Conservation (phyloP, 2,329 filamentous ascomycete genomes). For the Pseudogymnoascus sp. region DNA sequence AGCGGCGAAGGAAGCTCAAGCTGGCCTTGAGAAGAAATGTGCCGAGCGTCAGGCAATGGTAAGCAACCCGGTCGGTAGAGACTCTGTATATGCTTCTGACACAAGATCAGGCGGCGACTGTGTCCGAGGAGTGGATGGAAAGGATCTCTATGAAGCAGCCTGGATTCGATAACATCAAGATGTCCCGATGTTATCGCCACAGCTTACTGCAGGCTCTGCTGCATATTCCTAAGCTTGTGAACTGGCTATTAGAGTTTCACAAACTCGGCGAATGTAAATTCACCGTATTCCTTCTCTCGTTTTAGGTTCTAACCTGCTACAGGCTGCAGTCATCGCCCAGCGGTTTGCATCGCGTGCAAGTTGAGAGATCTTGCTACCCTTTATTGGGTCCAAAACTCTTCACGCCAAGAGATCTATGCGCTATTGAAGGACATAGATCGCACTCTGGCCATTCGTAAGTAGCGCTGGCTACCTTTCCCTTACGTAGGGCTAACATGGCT, state of each 20-base stretch:
- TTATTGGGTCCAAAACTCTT: slow-evolving; percentile 15
- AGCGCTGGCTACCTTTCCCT: background rate
- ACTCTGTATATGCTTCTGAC: background rate
- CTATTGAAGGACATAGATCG: slow-evolving; percentile 14
- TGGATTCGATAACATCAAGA: slow-evolving; percentile 25
- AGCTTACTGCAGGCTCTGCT: slow-evolving; percentile 29
- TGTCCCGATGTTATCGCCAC: slow-evolving; percentile 28
- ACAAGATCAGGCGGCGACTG: slow-evolving; percentile 14
- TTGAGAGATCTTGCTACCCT: slow-evolving; percentile 11
- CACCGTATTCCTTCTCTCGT: background rate
- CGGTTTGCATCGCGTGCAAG: slow-evolving; percentile 16
- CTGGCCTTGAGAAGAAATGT: background rate
- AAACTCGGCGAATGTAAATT: slow-evolving; percentile 21
- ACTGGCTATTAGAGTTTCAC: slow-evolving; percentile 25
- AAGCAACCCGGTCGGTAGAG: background rate
- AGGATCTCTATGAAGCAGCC: slow-evolving; percentile 22
- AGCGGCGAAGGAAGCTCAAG: background rate
- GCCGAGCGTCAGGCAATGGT: slow-evolving; percentile 3
- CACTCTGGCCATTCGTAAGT: slow-evolving; percentile 16
- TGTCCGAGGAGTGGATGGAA: slow-evolving; percentile 14
- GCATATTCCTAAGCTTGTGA: slow-evolving; percentile 28
- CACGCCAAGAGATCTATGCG: slow-evolving; percentile 6
- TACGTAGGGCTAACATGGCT: background rate
- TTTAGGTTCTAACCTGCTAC: background rate
- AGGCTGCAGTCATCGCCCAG: slow-evolving; percentile 12